These are phyloP conservation scores for Pouteria glomerata DNA, from an alignment of 148 eudicot species.

Conservation along the genomic window DNA sequence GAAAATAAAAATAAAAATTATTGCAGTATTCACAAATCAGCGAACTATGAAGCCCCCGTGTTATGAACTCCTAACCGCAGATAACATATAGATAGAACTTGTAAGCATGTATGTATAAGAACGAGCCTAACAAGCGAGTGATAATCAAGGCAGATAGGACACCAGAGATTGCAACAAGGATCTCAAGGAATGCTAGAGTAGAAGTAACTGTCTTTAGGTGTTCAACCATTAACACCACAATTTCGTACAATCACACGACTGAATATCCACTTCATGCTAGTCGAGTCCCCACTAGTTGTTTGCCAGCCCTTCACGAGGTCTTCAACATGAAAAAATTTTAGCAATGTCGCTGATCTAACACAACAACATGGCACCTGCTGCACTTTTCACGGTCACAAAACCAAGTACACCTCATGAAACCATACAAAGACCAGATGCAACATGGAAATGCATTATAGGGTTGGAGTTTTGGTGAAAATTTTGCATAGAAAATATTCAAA, in stretches of 20 bases:
- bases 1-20: neutral
- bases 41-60: neutral
- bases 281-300: neutral
- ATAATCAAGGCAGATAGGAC: neutral
- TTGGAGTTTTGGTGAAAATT: neutral
- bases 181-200: neutral
- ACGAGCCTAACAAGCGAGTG: neutral
- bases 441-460: slow-evolving; percentile 1
- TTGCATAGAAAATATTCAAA: neutral
- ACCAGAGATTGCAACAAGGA: slow-evolving; percentile 4
- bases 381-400: neutral
- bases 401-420: neutral
- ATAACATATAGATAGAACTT: neutral
- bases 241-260: neutral
- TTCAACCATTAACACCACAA: neutral
- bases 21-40: neutral
- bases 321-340: neutral
- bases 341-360: neutral
- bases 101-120: neutral
- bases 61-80: neutral
- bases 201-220: neutral
- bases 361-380: neutral
- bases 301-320: neutral
- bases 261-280: neutral
- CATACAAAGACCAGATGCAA: neutral